Evolutionary conservation across 2,329 filamentous ascomycete genomes (phyloP).

Genomic region (Penicillium brevicompactum): DNA sequence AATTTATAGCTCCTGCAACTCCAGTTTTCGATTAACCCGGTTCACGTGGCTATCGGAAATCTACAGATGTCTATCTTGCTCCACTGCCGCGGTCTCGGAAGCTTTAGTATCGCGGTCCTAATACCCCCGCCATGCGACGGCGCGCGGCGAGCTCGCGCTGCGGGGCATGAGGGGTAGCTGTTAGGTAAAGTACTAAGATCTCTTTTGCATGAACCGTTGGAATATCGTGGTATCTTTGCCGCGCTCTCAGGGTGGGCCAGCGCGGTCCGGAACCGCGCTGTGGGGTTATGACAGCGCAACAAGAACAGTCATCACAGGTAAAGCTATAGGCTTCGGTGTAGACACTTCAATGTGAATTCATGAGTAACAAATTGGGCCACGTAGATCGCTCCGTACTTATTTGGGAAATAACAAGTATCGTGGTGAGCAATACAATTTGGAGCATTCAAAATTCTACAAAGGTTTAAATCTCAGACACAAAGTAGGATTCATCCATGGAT

Average conservation of each 20-base stretch:
- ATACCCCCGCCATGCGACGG: not conserved
- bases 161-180: conserved; percentile 7
- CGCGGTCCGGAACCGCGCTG: conserved; percentile 10
- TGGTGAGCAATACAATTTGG: too few relatives aligned
- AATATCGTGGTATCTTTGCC: not conserved
- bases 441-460: too few relatives aligned
- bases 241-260: not conserved
- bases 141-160: not conserved
- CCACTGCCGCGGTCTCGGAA: not conserved
- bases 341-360: too few relatives aligned
- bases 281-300: not conserved
- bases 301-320: not conserved
- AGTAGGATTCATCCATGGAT: too few relatives aligned
- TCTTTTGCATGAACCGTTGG: not conserved
- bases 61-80: not conserved
- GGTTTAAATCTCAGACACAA: too few relatives aligned
- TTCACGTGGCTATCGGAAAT: not conserved
- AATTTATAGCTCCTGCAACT: not conserved
- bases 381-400: too few relatives aligned
- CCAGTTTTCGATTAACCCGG: not conserved
- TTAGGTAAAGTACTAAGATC: not conserved
- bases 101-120: conserved; percentile 2
- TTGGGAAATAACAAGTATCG: too few relatives aligned
- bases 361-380: too few relatives aligned
- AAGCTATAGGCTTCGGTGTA: too few relatives aligned